Base-by-base conservation (phyloP, 306 rosid genomes). In the Malus orientalis region DNA sequence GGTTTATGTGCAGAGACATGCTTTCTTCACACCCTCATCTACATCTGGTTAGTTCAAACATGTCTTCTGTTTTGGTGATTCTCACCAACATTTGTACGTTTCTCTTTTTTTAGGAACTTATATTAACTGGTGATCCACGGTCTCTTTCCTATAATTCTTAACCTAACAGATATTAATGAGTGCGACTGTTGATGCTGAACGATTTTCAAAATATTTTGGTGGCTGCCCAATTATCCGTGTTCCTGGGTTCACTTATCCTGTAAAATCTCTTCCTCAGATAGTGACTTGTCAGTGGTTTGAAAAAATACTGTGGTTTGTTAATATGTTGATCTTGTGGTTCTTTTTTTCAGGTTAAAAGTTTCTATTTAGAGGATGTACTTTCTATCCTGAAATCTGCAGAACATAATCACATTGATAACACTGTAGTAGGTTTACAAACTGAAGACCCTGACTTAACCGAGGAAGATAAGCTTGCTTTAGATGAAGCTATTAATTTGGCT, bases 211-310 rank as follows among this genome's bases (percentile, higher is more conserved):
- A 69, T 95, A 95, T 81, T 95, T 95, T 85, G 99, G 97, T 74
- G 89, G 90, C 81, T 95, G 99, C 85, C 99, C 97, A 51, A 45
- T 95, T 62, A 88, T 95, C 79, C 59, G 44, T 55, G 97, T 95
- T 78, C 99, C 99, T 4, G 99, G 99, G 63, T 92, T 95, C 84
- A 95, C 99, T 73, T 79, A 89, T 89, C 97, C 93, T 78, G 99
- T 95, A 92, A 75, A 14, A 72, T 77, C 78, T 60, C 76, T 67
- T 67, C 79, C 55, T 72, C 62, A 47, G 54, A 74, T 63, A 73
- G 51, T 83, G 55, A 58, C 59, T 78, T 77, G 82, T 59, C 55
- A 51, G 25, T 49, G 75, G 70, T 16, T 4, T 9, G 2, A 14
- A 22, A 30, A 63, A 29, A 63, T 38, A 63, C 16, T 3, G 22